These are phyloP conservation scores for Chytriomyces sp. DNA, from an alignment of 192 early-diverging fungal species.

Conservation along the genomic window DNA sequence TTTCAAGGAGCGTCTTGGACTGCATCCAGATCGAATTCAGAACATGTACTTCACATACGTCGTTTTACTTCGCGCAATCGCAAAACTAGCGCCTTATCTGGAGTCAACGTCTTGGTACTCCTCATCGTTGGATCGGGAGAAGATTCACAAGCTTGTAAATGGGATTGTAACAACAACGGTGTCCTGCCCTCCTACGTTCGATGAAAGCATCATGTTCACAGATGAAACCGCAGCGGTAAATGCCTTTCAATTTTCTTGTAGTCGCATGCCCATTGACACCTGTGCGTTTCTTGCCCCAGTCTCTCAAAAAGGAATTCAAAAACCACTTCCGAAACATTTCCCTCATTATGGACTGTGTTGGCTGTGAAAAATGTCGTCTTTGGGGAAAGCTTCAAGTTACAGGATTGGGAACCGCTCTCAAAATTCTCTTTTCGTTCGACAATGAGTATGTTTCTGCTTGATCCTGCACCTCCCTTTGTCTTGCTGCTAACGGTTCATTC, in stretches of 20 bases:
- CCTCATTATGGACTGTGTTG: conserved; percentile 98
- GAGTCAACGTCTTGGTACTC: conserved; percentile 68
- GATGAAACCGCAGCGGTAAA: conserved; percentile 49
- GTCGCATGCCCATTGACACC: not conserved
- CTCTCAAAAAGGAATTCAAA: conserved; percentile 86
- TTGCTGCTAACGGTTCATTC: not conserved
- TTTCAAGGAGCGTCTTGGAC: conserved; percentile 85
- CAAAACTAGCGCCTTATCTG: conserved; percentile 81
- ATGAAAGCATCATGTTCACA: conserved; percentile 86
- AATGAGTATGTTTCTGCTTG: conserved; percentile 57
- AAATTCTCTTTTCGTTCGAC: conserved; percentile 91
- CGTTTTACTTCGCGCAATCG: conserved; percentile 81
- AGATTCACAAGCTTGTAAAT: conserved; percentile 44
- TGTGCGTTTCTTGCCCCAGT: conserved; percentile 33
- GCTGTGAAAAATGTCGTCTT: conserved; percentile 96
- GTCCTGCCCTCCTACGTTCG: conserved; percentile 81
- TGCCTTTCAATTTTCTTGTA: conserved; percentile 30
- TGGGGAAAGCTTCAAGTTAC: conserved; percentile 97
- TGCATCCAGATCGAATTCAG: conserved; percentile 88
- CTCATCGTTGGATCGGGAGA: not conserved
- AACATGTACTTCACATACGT: conserved; percentile 97
- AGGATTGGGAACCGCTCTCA: conserved; percentile 96
- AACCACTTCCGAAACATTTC: conserved; percentile 95
- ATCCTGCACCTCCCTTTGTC: conserved; percentile 17
- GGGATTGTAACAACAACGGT: conserved; percentile 63